A percentile compares a stretch with the other conserved stretches of the same genome.
Conservation (phyloP, 805 yeast species). For the Brettanomyces nanus region DNA sequence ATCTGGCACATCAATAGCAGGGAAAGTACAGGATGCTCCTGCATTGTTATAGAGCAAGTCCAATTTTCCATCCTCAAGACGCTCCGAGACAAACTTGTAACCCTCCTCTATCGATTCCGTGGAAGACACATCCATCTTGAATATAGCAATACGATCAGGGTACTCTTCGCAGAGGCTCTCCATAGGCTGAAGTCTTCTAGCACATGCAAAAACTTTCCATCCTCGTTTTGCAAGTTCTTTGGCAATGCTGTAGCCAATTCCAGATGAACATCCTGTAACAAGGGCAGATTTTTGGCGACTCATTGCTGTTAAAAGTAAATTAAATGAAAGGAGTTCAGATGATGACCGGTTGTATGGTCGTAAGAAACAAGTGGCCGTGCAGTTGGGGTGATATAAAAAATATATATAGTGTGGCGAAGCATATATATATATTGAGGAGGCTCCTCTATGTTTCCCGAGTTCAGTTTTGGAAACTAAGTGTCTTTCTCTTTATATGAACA, state of each 20-base stretch:
- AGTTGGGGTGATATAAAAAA: too few relatives aligned
- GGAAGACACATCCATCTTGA: constrained; percentile 52
- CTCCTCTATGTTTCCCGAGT: too few relatives aligned
- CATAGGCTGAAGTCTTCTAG: constrained; percentile 60
- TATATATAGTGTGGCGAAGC: too few relatives aligned
- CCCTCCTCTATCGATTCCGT: constrained; percentile 37
- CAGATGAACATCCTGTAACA: constrained; percentile 54
- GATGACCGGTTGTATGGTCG: too few relatives aligned
- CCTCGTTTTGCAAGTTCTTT: constrained; percentile 35
- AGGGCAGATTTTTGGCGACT: constrained; percentile 30
- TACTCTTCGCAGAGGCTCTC: constrained; percentile 34
- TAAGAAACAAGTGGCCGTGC: too few relatives aligned
- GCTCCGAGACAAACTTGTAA: constrained; percentile 30
- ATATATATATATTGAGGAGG: too few relatives aligned
- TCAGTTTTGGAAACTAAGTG: too few relatives aligned
- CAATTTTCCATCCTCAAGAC: constrained; percentile 24
- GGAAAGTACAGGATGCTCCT: constrained; percentile 48
- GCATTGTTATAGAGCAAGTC: constrained; percentile 71
- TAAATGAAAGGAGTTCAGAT: too few relatives aligned
- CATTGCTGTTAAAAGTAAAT: neutral
- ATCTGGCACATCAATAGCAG: constrained; percentile 55
- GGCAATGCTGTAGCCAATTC: constrained; percentile 46
- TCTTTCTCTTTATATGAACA: neutral
- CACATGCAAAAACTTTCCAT: constrained; percentile 61
- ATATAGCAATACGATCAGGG: constrained; percentile 32